phyloP scores from a whole-genome alignment of 2,329 filamentous ascomycete genomes.

The Chrysosporium keratinophilum region DNA sequence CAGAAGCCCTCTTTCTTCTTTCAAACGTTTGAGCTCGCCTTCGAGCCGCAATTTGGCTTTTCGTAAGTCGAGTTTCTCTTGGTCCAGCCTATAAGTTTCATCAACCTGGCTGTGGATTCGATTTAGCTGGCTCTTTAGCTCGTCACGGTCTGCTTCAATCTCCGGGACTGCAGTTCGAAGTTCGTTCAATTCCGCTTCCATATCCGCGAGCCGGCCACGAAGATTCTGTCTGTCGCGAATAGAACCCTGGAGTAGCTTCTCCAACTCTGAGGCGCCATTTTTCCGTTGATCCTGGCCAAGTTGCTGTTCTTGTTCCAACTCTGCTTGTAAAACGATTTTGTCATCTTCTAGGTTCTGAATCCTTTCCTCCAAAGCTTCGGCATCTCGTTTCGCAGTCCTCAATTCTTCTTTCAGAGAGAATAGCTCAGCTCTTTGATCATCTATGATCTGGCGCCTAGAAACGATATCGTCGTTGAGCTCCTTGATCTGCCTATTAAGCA shows the following conservation, averaged over 20 bases:
- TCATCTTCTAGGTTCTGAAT: conserved; percentile 62
- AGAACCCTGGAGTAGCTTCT: conserved; percentile 47
- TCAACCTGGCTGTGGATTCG: conserved; percentile 45
- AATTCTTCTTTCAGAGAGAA: conserved; percentile 58
- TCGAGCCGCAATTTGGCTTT: conserved; percentile 59
- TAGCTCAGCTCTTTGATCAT: conserved; percentile 56
- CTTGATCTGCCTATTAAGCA: conserved; percentile 62
- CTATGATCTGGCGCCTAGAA: conserved; percentile 54
- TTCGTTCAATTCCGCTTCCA: conserved; percentile 51
- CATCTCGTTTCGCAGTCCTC: conserved; percentile 55
- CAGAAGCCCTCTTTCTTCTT: conserved; percentile 52
- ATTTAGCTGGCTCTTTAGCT: conserved; percentile 52
- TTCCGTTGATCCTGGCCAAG: conserved; percentile 48
- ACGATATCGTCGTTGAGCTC: conserved; percentile 63
- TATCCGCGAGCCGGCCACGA: conserved; percentile 52
- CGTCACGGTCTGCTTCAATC: conserved; percentile 55
- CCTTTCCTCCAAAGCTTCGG: conserved; percentile 53
- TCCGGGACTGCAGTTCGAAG: conserved; percentile 49
- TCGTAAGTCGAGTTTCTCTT: conserved; percentile 58
- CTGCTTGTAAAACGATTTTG: conserved; percentile 60
- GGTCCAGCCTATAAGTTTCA: conserved; percentile 53
- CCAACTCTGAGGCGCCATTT: conserved; percentile 49
- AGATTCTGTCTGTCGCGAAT: conserved; percentile 52
- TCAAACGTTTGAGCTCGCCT: conserved; percentile 53
- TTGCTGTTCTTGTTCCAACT: conserved; percentile 55